A percentile compares a stretch with the other conserved stretches of the same genome.
These are phyloP conservation scores for Pleurotus djamor DNA, from an alignment of 768 basidiomycete species.

Conservation along the genomic window DNA sequence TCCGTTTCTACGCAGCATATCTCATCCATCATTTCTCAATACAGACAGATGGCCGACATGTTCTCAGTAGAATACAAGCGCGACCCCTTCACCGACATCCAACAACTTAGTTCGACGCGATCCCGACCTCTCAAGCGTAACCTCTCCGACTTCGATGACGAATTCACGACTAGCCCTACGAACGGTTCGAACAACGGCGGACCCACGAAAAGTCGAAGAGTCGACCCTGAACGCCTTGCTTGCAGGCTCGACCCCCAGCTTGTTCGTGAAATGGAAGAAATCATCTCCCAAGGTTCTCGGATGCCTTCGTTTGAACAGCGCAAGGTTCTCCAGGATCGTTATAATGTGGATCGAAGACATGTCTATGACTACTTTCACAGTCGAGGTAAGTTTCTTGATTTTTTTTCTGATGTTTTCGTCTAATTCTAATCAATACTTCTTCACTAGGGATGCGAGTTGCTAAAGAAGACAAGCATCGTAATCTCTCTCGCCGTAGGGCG, in stretches of 20 bases:
- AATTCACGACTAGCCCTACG: neutral
- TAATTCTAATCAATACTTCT: neutral
- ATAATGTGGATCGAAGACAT: slow-evolving; percentile 68
- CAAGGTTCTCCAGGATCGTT: slow-evolving; percentile 69
- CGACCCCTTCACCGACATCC: slow-evolving; percentile 7
- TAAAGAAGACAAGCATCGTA: slow-evolving; percentile 61
- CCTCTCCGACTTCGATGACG: neutral
- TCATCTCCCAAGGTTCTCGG: slow-evolving; percentile 64
- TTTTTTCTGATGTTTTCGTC: neutral
- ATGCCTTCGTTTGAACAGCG: slow-evolving; percentile 76
- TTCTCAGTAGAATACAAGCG: neutral
- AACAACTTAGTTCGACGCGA: slow-evolving; percentile 3
- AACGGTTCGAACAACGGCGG: slow-evolving; percentile 30
- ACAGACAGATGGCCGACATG: neutral
- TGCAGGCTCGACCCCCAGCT: slow-evolving; percentile 62
- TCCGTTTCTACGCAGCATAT: neutral
- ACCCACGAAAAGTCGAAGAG: slow-evolving; percentile 45
- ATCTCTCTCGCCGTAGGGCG: slow-evolving; percentile 40
- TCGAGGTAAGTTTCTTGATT: slow-evolving; percentile 31
- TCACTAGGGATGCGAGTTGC: slow-evolving; percentile 52
- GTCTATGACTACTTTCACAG: slow-evolving; percentile 81
- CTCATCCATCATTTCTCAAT: neutral
- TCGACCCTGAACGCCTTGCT: slow-evolving; percentile 72
- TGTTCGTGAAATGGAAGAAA: slow-evolving; percentile 70
- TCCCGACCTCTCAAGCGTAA: slow-evolving; percentile 4